Base-by-base conservation (phyloP, 495 filamentous ascomycete genomes). In the Rostrohypoxylon terebratum region DNA sequence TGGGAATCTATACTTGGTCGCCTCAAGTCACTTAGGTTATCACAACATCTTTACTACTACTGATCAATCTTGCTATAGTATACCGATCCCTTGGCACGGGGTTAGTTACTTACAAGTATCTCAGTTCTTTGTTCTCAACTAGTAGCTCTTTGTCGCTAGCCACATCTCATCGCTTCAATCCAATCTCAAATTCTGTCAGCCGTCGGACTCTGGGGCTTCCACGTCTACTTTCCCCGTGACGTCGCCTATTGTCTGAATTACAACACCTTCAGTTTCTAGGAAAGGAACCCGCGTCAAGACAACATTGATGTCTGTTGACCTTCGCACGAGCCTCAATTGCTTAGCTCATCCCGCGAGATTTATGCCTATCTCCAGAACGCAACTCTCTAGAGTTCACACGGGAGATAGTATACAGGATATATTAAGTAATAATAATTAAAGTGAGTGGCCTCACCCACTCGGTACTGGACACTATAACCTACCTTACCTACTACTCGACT, bases 301-400 rank as follows among this genome's bases (percentile, higher is more conserved):
- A 59, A 81, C 59, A 87, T 92, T 90, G 89, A 92, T 92, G 90
- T 92, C 90, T 88, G 88, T 89, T 90, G 88, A 90, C 82, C 82
- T 88, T 77, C 89, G 90, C 77, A 84, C 88, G 81, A 87, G 87
- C 77, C 85, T 90, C 75, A 86, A 89, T 68, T 91, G 89, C 76
- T 83, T 92, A 77, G 87, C 89, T 72, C 89, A 89, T 80, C 90
- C 90, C 59, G 87, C 88, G 79, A 87, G 90, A 82, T 88, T 91
- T 82, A 87, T 89, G 86, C 84, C 88, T 79, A 85, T 91, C 76
- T 90, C 90, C 81, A 91, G 90, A 88, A 84, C 87, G 55, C 90
- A 91, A 77, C 83, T 92, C 63, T 92, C 90, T 48, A 88, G 85
- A 87, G 87, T 86, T 67, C 90, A 92, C 83, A 91, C 90, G 71